Conservation (phyloP, 352 stramenopile genomes). For the Globisporangium irregulare region DNA sequence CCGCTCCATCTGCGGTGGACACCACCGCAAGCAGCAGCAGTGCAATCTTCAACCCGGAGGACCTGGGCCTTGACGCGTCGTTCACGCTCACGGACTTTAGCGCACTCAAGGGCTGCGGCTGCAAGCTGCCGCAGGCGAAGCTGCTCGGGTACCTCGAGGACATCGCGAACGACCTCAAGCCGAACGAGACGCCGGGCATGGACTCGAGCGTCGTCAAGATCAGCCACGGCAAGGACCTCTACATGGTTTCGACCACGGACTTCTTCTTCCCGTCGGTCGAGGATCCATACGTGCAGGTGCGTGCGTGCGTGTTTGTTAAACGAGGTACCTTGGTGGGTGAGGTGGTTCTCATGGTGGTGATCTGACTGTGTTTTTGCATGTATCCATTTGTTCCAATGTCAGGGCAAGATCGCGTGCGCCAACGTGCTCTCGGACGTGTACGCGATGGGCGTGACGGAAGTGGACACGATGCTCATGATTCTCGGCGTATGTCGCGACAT, state of each 20-base stretch:
- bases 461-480: slow-evolving; percentile 96
- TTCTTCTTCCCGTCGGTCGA: slow-evolving; percentile 96
- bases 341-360: not conserved
- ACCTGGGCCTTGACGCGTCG: slow-evolving; percentile 63
- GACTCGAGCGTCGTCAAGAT: slow-evolving; percentile 91
- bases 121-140: slow-evolving; percentile 93
- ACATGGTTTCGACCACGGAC: slow-evolving; percentile 92
- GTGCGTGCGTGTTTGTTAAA: not conserved
- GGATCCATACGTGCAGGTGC: slow-evolving; percentile 86
- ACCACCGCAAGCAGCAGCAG: slow-evolving; percentile 1
- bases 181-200: slow-evolving; percentile 89
- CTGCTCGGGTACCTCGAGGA: slow-evolving; percentile 90
- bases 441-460: slow-evolving; percentile 92
- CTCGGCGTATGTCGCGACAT: slow-evolving; percentile 92
- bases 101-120: slow-evolving; percentile 94
- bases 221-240: slow-evolving; percentile 75
- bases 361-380: not conserved
- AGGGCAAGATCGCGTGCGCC: slow-evolving; percentile 91
- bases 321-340: not conserved
- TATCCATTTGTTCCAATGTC: slow-evolving; percentile 9
- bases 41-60: slow-evolving; percentile 49
- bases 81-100: slow-evolving; percentile 86
- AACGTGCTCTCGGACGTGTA: slow-evolving; percentile 96
- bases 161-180: slow-evolving; percentile 88
- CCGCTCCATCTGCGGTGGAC: slow-evolving; percentile 4